Evolutionary conservation across 2,329 filamentous ascomycete genomes (phyloP), one percentile per base, ranked within the genome.

Genomic region (Epichloe coenophiala): DNA sequence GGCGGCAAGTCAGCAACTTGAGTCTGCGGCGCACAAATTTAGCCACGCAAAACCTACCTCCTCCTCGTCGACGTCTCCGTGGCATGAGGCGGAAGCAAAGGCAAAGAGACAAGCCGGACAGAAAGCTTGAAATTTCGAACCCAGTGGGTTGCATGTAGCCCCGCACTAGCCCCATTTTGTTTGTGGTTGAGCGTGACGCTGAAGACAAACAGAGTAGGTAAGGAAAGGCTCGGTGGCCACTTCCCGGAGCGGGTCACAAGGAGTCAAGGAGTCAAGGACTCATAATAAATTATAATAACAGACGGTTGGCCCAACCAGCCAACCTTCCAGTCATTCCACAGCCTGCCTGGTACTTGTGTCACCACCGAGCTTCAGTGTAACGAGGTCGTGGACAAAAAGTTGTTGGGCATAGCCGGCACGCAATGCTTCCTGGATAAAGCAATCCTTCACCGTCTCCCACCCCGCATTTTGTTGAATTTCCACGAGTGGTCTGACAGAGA

Each of bases 51-150:
- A 39, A 7, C 62, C 59, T 58, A 75, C 77, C 60, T 78, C 77
- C 50, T 75, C 74, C 55, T 78, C 76, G 15, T 74, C 76, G 63
- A 69, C 6, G 2, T 7, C 23, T 8, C 23, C n/a, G n/a, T n/a
- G n/a, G n/a, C n/a, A n/a, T n/a, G n/a, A 8, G 23, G 23, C 2
- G 6, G 2, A 27, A 27, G 6, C 23, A 27, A 27, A 8, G 23
- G 23, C 23, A 27, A 27, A 27, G n/a, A n/a, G 23, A 27, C 6
- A 27, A 7, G 21, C 6, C 4, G 43, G 13, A 17, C 11, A 12
- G 13, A 27, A 45, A 27, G 27, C 8, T 31, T 31, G 27, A 31
- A 31, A 31, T 31, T 31, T 11, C 27, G 27, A 31, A 31, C 8
- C 27, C 27, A 31, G 27, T 8, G 8, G 8, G 8, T 11, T 31